Percentiles rank a stretch among this genome's conserved stretches.
Conservation (phyloP, 1,284 basidiomycete genomes). For the Peniophora sp. region DNA sequence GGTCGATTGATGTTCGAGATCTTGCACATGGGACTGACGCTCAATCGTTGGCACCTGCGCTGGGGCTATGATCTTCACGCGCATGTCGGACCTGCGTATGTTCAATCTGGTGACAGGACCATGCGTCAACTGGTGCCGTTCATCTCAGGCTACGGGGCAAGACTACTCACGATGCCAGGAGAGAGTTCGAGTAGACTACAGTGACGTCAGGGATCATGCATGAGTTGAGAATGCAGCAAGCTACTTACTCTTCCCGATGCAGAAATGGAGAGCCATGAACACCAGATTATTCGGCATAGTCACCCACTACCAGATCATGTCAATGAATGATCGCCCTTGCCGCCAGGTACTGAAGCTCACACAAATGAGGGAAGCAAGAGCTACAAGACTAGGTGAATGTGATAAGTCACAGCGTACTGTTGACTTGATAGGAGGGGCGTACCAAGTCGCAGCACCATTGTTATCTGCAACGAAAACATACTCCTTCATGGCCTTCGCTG, state of each 20-base stretch:
- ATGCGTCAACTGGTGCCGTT: too few species aligned
- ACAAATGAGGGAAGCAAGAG: not conserved
- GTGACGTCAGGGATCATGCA: not conserved
- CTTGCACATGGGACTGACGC: too few species aligned
- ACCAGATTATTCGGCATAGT: not conserved
- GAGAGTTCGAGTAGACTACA: not conserved
- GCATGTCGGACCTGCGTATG: too few species aligned
- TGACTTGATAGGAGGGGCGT: not conserved
- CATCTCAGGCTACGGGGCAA: not conserved
- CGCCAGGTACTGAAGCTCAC: not conserved
- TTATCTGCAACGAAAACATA: not conserved
- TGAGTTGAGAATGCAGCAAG: not conserved
- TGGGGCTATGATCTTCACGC: too few species aligned
- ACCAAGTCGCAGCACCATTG: not conserved
- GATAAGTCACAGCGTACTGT: not conserved
- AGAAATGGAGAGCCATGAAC: not conserved
- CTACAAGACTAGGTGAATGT: not conserved
- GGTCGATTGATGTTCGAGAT: too few species aligned
- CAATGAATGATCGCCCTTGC: not conserved
- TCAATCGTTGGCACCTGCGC: too few species aligned
- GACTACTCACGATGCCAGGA: not conserved
- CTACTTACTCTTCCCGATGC: not conserved
- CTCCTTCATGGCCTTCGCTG: not conserved
- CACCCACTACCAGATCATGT: not conserved
- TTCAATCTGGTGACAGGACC: too few species aligned